Conservation (phyloP, 2,329 filamentous ascomycete genomes). For the Xylaria sp. region DNA sequence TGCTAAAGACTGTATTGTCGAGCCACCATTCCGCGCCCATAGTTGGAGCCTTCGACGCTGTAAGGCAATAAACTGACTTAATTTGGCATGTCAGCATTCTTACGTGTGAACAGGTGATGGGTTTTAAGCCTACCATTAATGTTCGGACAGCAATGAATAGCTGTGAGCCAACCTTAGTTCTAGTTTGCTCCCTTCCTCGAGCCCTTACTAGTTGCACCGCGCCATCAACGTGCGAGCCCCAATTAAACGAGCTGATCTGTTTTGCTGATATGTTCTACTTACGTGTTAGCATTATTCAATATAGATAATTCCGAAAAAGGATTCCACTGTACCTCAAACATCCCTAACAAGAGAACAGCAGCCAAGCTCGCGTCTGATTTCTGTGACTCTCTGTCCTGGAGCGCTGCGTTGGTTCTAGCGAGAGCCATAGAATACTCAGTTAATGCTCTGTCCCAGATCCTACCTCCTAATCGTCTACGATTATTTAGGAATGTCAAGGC, state of each 20-base stretch:
- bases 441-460: slow-evolving; percentile 56
- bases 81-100: neutral
- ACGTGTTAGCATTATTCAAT: neutral
- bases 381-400: slow-evolving; percentile 61
- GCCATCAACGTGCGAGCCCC: slow-evolving; percentile 72
- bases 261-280: slow-evolving; percentile 62
- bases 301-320: neutral
- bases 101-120: neutral
- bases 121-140: slow-evolving; percentile 62
- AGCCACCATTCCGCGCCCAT: slow-evolving; percentile 71
- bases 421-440: slow-evolving; percentile 66
- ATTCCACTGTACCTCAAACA: slow-evolving; percentile 63
- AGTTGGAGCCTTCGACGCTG: slow-evolving; percentile 61
- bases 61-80: slow-evolving; percentile 66
- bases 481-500: slow-evolving; percentile 68
- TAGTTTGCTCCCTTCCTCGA: slow-evolving; percentile 65
- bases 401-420: slow-evolving; percentile 61
- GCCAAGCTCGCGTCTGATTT: slow-evolving; percentile 68
- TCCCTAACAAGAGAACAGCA: slow-evolving; percentile 67
- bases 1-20: slow-evolving; percentile 61
- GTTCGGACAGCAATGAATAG: slow-evolving; percentile 70
- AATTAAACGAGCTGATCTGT: slow-evolving; percentile 64
- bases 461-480: slow-evolving; percentile 52
- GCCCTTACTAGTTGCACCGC: slow-evolving; percentile 70
- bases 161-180: slow-evolving; percentile 62